Conservation (phyloP, 2,329 filamentous ascomycete genomes). For the Beauveria scarabaeidicola region DNA sequence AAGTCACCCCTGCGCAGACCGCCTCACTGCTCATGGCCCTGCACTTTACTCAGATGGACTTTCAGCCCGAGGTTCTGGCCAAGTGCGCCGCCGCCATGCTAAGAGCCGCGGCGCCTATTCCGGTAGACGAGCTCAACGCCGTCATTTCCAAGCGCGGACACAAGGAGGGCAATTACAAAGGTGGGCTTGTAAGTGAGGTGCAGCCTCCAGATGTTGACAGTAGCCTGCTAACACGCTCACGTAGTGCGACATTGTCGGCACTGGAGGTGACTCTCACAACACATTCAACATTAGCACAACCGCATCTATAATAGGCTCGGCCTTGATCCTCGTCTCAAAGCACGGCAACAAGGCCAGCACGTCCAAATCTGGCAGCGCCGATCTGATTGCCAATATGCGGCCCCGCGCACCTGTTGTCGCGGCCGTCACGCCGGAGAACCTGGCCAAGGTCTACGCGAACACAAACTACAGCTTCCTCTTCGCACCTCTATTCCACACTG, state of each 20-base stretch:
- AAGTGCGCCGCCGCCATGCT: conserved; percentile 81
- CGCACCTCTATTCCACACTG: conserved; percentile 91
- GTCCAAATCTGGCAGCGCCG: conserved; percentile 89
- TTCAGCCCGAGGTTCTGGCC: conserved; percentile 75
- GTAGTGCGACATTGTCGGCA: conserved; percentile 88
- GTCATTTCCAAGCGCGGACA: conserved; percentile 53
- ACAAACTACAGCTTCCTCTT: conserved; percentile 95
- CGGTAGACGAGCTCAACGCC: conserved; percentile 50
- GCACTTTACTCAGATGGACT: conserved; percentile 83
- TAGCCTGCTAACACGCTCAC: conserved; percentile 9
- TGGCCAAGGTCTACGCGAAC: conserved; percentile 63
- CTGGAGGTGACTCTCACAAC: conserved; percentile 90
- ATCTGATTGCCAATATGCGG: conserved; percentile 70
- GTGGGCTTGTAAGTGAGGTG: conserved; percentile 62
- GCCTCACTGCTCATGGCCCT: conserved; percentile 82
- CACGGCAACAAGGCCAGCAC: conserved; percentile 95
- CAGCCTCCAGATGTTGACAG: too few relatives aligned
- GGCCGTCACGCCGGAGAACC: conserved; percentile 62
- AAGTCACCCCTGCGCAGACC: conserved; percentile 79
- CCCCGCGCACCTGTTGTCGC: conserved; percentile 66
- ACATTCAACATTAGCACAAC: conserved; percentile 99
- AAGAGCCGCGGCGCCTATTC: conserved; percentile 64
- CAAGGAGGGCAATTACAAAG: conserved; percentile 65
- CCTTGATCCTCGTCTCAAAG: conserved; percentile 79
- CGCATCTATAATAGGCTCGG: conserved; percentile 82